Conservation (phyloP, 345 rosid genomes). For the Erysimum cheiranthoides region DNA sequence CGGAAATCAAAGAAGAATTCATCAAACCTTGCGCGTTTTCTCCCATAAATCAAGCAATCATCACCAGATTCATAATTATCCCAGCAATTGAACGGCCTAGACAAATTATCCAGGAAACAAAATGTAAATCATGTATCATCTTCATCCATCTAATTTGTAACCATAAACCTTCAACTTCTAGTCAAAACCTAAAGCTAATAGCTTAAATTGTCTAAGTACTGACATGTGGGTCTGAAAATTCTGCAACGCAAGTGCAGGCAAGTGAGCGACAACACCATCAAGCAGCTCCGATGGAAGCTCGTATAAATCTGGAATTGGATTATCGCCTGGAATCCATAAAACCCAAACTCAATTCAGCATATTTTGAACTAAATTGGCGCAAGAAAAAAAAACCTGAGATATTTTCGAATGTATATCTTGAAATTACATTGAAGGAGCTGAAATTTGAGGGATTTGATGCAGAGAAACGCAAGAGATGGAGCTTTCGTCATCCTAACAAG, state of each 20-base stretch:
- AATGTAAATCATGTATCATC: background rate
- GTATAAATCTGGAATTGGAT: conserved; percentile 52
- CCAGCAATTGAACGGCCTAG: conserved; percentile 64
- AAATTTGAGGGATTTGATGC: conserved; percentile 51
- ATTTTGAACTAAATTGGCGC: background rate
- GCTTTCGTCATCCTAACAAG: conserved; percentile 46
- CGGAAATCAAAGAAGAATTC: background rate
- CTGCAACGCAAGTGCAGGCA: conserved; percentile 74
- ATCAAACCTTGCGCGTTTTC: conserved; percentile 71
- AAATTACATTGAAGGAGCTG: conserved; percentile 60
- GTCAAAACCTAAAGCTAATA: background rate
- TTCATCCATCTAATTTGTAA: conserved; percentile 7
- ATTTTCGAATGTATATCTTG: too few species aligned
- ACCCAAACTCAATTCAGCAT: background rate
- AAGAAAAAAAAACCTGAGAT: background rate
- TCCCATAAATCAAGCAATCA: conserved; percentile 51
- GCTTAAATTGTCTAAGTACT: conserved; percentile 30
- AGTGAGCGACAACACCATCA: conserved; percentile 51
- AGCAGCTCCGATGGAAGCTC: conserved; percentile 74
- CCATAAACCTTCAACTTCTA: background rate
- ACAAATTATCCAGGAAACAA: conserved; percentile 35
- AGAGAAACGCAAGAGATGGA: conserved; percentile 65
- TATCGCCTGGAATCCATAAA: conserved; percentile 50
- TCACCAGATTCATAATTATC: conserved; percentile 50
- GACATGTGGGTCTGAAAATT: conserved; percentile 68